Evolutionary conservation across 495 filamentous ascomycete genomes (phyloP), one percentile per base, ranked within the genome.

Genomic region (Clohesyomyces aquaticus): DNA sequence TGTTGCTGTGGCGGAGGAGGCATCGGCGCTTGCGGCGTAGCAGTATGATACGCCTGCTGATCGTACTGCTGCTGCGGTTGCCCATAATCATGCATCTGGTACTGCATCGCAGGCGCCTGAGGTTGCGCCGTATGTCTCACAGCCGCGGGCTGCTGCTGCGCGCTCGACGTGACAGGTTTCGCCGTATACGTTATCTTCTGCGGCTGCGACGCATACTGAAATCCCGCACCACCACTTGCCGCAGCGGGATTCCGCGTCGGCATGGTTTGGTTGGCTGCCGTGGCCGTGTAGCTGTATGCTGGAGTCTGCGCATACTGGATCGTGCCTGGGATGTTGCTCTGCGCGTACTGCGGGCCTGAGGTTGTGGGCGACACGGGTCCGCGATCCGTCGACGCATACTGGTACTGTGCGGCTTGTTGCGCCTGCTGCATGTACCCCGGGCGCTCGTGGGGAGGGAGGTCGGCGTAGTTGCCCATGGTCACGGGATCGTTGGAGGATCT

Each of bases 381-480:
- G 16, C 29, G 65, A 21, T 38, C 55, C 16, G 58, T 47, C 21
- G 61, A n/a, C 11, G 35, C 4, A 38, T 65, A 60, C 49, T 57
- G 61, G 28, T 71, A 61, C 10, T 62, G 54, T 3, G 50, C 41
- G 1, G 72, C 56, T 52, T 54, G 53, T 65, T 59, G 56, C 18
- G 54, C 52, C 42, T 68, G 71, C 32, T 67, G 68, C 25, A 72
- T 53, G 62, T 72, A 75, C 4, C 65, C 68, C 3, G 74, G 74
- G 3, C 74, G 63, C 43, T 76, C 69, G 45, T 75, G 60, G 21
- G 74, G 73, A 14, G 74, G 74, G 11, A 75, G 64, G 48, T 75
- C 73, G 21, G 61, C 59, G 55, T 71, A 75, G 54, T 73, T 66
- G 51, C 69, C 71, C 73, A 74, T 74, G 27, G 71, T 74, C 42